Evolutionary conservation across 225 moss, liverwort and hornwort species (phyloP).

Genomic region (Physcomitrium patens): DNA sequence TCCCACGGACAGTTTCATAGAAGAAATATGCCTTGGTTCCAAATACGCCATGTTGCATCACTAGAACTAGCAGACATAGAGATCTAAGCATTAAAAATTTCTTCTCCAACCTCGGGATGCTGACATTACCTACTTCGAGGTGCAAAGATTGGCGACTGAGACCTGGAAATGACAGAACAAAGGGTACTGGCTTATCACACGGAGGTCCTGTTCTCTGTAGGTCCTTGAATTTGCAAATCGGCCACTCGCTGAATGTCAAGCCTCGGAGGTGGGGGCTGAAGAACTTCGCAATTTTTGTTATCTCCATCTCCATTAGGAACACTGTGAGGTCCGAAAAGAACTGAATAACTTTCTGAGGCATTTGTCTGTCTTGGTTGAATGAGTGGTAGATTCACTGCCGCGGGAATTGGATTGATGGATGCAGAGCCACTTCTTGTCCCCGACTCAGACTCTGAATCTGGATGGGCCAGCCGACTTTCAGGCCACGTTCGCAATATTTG

Average conservation of each 20-base stretch:
- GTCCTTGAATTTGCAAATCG: conserved; percentile 17
- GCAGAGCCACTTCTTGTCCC: conserved; percentile 20
- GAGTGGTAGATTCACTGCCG: conserved; percentile 20
- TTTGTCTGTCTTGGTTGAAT: conserved; percentile 33
- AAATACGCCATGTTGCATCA: background rate
- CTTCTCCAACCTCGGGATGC: background rate
- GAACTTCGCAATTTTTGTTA: conserved; percentile 28
- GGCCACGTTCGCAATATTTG: conserved; percentile 50
- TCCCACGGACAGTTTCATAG: too few relatives aligned
- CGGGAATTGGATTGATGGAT: conserved; percentile 33
- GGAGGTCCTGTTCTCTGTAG: conserved; percentile 27
- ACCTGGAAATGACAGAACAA: conserved; percentile 30
- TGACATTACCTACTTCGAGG: conserved; percentile 25
- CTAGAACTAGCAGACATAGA: background rate
- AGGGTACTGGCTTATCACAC: conserved; percentile 21
- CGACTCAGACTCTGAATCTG: conserved; percentile 41
- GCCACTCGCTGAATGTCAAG: conserved; percentile 25
- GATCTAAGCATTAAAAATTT: background rate
- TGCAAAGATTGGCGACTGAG: conserved; percentile 41
- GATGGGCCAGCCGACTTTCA: conserved; percentile 40
- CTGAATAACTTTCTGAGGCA: conserved; percentile 45
- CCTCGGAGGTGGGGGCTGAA: conserved; percentile 28
- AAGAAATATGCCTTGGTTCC: background rate
- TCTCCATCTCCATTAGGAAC: conserved; percentile 47
- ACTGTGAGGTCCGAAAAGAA: conserved; percentile 50